Evolutionary conservation across 257 asterid genomes (phyloP).

Genomic region (Penstemon davidsonii): DNA sequence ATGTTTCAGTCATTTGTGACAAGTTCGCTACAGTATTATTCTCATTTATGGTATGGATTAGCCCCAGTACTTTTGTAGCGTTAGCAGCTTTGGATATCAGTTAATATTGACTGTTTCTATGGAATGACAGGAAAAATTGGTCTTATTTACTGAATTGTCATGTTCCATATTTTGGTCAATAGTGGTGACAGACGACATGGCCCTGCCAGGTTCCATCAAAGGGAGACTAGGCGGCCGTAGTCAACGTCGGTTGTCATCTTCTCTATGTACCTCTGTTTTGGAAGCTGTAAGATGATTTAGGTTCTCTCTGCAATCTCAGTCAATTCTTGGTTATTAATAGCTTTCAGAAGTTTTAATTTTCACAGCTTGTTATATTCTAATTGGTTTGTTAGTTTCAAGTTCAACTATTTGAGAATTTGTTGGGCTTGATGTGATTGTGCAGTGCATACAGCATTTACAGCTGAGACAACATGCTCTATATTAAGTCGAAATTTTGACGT

Average conservation of each 20-base stretch:
- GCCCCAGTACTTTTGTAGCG: constrained; percentile 15
- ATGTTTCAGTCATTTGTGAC: constrained; percentile 44
- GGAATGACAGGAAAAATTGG: constrained; percentile 60
- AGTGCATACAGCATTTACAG: not conserved
- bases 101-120: constrained; percentile 20
- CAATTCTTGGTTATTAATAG: constrained; percentile 9
- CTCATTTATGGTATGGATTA: constrained; percentile 57
- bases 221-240: constrained; percentile 98
- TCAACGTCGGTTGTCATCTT: constrained; percentile 73
- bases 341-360: constrained; percentile 20
- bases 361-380: constrained; percentile 14
- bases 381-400: not conserved
- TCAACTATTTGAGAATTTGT: constrained; percentile 7
- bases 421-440: constrained; percentile 16
- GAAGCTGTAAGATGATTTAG: constrained; percentile 62
- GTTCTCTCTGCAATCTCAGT: constrained; percentile 21
- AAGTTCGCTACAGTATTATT: constrained; percentile 46
- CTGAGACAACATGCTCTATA: constrained; percentile 1
- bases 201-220: constrained; percentile 66
- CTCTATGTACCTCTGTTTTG: constrained; percentile 65
- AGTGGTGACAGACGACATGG: constrained; percentile 41
- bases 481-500: constrained; percentile 14
- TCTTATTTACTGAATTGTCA: constrained; percentile 59
- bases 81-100: not conserved
- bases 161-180: constrained; percentile 62